Conservation (phyloP, 177 flowering plant species). For the Telopea speciosissima region DNA sequence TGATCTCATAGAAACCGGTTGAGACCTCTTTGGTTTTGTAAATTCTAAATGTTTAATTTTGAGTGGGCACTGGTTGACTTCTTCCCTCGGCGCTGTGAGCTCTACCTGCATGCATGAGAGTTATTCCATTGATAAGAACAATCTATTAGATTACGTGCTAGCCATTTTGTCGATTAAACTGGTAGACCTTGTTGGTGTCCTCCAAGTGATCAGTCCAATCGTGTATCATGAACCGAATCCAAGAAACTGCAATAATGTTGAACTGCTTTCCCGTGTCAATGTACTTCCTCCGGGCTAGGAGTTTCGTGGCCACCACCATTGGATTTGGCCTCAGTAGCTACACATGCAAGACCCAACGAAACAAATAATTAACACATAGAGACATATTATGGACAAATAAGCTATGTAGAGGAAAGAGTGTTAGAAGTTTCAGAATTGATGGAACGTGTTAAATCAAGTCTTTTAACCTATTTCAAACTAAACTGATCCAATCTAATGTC, state of each 20-base stretch:
- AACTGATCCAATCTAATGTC: no score
- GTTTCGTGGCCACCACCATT: conserved; percentile 32
- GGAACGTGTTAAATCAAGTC: no score
- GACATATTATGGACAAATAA: no score
- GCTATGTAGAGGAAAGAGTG: no score
- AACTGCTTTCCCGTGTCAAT: conserved; percentile 38
- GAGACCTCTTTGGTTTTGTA: conserved; percentile 24
- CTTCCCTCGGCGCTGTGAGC: conserved; percentile 29
- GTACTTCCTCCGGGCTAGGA: conserved; percentile 24
- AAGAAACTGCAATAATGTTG: conserved; percentile 41
- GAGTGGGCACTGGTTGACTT: conserved; percentile 35
- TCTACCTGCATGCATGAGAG: conserved; percentile 25
- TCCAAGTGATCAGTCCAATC: conserved; percentile 48
- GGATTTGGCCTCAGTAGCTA: conserved; percentile 34
- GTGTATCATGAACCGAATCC: conserved; percentile 51
- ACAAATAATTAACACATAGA: no score
- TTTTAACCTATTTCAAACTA: no score
- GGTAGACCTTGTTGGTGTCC: conserved; percentile 30
- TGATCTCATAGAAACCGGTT: conserved; percentile 16
- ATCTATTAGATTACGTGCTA: no score
- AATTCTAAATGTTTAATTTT: conserved; percentile 42
- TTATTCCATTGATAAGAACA: no score
- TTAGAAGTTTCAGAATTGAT: no score
- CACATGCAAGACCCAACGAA: conserved; percentile 2
- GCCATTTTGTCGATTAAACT: no score